Percentiles rank a stretch among this genome's conserved stretches.
Conservation (phyloP, 1,139 yeast species). For the Kodamaea ohmeri region DNA sequence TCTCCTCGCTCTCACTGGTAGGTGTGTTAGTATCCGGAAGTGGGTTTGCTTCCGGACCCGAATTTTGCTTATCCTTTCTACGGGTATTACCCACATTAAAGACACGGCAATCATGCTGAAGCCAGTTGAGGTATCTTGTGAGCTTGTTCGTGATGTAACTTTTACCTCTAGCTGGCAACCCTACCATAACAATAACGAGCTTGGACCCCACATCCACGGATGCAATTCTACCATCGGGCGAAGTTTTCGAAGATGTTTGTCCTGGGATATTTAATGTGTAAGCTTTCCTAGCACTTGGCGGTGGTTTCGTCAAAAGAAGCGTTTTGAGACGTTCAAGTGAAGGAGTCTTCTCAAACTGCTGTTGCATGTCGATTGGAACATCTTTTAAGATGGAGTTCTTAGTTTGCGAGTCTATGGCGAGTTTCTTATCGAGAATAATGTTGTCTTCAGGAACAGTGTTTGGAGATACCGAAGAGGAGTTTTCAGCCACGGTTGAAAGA, state of each 20-base stretch:
- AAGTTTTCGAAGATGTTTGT: slow-evolving; percentile 74
- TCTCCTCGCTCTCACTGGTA: slow-evolving; percentile 21
- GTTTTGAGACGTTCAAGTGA: slow-evolving; percentile 41
- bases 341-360: slow-evolving; percentile 32
- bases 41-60: slow-evolving; percentile 73
- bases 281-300: slow-evolving; percentile 49
- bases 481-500: background rate
- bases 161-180: slow-evolving; percentile 90
- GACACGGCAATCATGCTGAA: slow-evolving; percentile 83
- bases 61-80: slow-evolving; percentile 62
- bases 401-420: slow-evolving; percentile 17
- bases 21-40: slow-evolving; percentile 59
- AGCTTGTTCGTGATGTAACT: slow-evolving; percentile 89
- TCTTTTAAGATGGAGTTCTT: slow-evolving; percentile 28
- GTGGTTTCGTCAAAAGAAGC: slow-evolving; percentile 36
- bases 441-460: slow-evolving; percentile 11
- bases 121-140: slow-evolving; percentile 85
- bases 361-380: slow-evolving; percentile 34
- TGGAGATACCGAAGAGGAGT: slow-evolving; percentile 3
- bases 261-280: slow-evolving; percentile 93
- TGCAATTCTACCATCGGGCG: slow-evolving; percentile 82
- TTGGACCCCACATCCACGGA: slow-evolving; percentile 73
- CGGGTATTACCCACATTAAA: slow-evolving; percentile 95
- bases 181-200: slow-evolving; percentile 91
- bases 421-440: slow-evolving; percentile 8